Evolutionary conservation across 495 filamentous ascomycete species (phyloP).

Genomic region (Parachaetomium inaequale): DNA sequence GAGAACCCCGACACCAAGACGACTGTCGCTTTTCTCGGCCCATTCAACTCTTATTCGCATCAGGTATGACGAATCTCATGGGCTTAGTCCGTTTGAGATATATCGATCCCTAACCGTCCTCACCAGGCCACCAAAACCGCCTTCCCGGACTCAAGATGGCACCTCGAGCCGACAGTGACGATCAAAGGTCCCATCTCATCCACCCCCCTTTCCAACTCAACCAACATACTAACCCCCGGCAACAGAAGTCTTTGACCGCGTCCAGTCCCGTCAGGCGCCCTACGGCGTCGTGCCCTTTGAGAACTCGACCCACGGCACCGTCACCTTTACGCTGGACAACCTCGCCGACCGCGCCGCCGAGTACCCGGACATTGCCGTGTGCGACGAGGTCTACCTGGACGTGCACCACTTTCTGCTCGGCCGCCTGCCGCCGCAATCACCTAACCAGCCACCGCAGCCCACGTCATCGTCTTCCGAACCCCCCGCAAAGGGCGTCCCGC

Average conservation of each 20-base stretch:
- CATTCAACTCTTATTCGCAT: slow-evolving; percentile 81
- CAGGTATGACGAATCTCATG: slow-evolving; percentile 62
- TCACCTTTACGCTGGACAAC: slow-evolving; percentile 82
- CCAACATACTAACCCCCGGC: slow-evolving; percentile 12
- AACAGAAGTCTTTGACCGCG: slow-evolving; percentile 69
- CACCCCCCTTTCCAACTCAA: not conserved
- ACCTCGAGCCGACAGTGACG: slow-evolving; percentile 57
- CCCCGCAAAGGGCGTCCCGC: slow-evolving; percentile 28
- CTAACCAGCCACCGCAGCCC: not conserved
- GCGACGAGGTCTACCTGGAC: slow-evolving; percentile 74
- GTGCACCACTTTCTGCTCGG: slow-evolving; percentile 83
- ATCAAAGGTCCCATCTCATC: slow-evolving; percentile 51
- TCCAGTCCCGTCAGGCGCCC: slow-evolving; percentile 59
- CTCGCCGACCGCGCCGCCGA: slow-evolving; percentile 64
- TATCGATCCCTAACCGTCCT: not conserved
- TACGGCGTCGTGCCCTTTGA: slow-evolving; percentile 92
- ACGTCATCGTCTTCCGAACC: not conserved
- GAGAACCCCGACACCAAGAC: slow-evolving; percentile 1
- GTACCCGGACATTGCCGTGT: slow-evolving; percentile 66
- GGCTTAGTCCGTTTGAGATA: not conserved
- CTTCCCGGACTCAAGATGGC: slow-evolving; percentile 52
- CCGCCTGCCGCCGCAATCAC: not conserved
- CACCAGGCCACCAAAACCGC: slow-evolving; percentile 62
- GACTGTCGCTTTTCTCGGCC: slow-evolving; percentile 77
- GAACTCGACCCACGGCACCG: slow-evolving; percentile 90